phyloP scores from a whole-genome alignment of 2,329 filamentous ascomycete genomes.

The Exophiala sp. region DNA sequence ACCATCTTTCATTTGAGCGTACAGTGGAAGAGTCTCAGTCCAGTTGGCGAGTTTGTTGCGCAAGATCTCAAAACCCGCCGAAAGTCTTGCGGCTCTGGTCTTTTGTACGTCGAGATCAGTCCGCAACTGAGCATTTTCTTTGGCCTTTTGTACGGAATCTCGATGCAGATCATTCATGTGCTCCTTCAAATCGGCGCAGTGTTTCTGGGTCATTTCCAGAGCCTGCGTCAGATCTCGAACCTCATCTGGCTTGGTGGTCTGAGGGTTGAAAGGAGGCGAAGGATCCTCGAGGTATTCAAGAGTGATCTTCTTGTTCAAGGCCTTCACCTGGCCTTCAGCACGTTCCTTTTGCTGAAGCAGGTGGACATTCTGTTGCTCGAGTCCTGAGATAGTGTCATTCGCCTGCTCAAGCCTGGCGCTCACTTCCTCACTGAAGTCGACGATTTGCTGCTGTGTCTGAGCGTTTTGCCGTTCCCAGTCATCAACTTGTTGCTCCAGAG shows the following conservation, averaged over 20 bases:
- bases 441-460: background rate
- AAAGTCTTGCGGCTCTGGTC: slow-evolving; percentile 1
- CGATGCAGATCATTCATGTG: background rate
- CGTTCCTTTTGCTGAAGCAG: background rate
- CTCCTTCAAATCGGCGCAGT: background rate
- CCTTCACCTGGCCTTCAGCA: background rate
- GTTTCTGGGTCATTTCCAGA: slow-evolving; percentile 7
- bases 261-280: background rate
- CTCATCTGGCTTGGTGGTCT: slow-evolving; percentile 10
- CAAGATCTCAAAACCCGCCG: slow-evolving; percentile 2
- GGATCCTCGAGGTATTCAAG: slow-evolving; percentile 6
- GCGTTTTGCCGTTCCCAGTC: background rate
- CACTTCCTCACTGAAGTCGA: background rate
- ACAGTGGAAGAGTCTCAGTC: background rate
- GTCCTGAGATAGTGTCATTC: background rate
- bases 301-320: background rate
- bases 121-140: background rate
- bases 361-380: slow-evolving; percentile 2
- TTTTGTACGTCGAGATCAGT: background rate
- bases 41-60: slow-evolving; percentile 3
- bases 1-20: background rate
- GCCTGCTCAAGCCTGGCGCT: background rate
- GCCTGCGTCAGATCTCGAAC: slow-evolving; percentile 4
- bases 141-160: background rate
- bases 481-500: background rate